Conservation (phyloP, 2,329 filamentous ascomycete genomes). For the Cordyceps militaris region DNA sequence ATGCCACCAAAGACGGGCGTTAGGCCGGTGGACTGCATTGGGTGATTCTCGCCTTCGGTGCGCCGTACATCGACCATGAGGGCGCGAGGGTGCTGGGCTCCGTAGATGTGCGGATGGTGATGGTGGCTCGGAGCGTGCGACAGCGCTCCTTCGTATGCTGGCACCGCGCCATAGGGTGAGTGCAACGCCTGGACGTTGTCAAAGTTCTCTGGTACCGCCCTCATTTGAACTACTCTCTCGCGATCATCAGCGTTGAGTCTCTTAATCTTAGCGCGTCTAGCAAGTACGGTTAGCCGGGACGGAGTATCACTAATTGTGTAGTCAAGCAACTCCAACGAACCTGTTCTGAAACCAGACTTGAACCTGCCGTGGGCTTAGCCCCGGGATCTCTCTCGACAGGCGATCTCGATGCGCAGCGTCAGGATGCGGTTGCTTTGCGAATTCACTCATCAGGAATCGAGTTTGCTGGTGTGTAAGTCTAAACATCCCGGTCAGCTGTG, state of each 20-base stretch:
- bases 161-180: constrained; percentile 57
- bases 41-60: constrained; percentile 51
- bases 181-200: constrained; percentile 64
- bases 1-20: constrained; percentile 62
- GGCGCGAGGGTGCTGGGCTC: constrained; percentile 57
- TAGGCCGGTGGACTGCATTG: constrained; percentile 59
- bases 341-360: constrained; percentile 99
- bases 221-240: constrained; percentile 65
- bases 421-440: constrained; percentile 87
- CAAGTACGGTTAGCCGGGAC: constrained; percentile 13
- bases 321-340: constrained; percentile 41
- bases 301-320: background rate
- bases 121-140: constrained; percentile 35
- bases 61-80: constrained; percentile 63
- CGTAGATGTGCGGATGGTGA: constrained; percentile 30
- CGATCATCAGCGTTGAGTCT: constrained; percentile 62
- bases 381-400: constrained; percentile 83
- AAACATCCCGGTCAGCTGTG: constrained; percentile 8
- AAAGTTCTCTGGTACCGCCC: constrained; percentile 63
- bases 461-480: constrained; percentile 95
- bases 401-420: constrained; percentile 86
- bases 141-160: constrained; percentile 42
- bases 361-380: constrained; percentile 83
- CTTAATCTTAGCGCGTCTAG: constrained; percentile 64
- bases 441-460: constrained; percentile 95